Evolutionary conservation across 23 red algal species (phyloP).

Genomic region (Gracilaria gracilis): DNA sequence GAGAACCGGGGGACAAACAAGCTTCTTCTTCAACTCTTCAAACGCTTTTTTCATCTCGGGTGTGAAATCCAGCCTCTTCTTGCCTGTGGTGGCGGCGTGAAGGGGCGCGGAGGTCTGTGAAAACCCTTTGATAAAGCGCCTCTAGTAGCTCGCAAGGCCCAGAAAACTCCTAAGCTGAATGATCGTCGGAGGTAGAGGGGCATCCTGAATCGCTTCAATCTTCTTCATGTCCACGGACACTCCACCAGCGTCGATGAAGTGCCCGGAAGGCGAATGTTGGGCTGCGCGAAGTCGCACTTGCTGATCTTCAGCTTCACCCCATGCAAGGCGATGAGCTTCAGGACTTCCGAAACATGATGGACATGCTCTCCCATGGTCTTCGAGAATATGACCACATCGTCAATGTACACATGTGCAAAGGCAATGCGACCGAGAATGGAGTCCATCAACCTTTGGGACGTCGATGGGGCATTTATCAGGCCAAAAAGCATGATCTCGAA

Average conservation of each 20-base stretch:
- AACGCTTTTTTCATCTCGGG: neutral
- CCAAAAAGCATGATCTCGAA: neutral
- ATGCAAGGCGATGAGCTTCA: neutral
- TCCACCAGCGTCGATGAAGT: neutral
- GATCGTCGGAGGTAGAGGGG: neutral
- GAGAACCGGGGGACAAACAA: neutral
- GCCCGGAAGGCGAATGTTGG: neutral
- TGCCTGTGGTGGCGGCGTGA: neutral
- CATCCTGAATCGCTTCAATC: neutral
- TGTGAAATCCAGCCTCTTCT: neutral
- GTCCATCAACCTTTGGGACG: neutral
- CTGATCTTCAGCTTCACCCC: neutral
- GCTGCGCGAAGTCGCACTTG: neutral
- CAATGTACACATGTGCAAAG: neutral
- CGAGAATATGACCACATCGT: neutral
- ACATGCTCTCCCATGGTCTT: neutral
- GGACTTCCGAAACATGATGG: neutral
- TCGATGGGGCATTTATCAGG: neutral
- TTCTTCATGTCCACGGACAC: neutral
- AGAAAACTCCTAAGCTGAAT: neutral
- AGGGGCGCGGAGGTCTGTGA: neutral
- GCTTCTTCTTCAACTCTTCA: neutral
- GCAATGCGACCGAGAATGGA: neutral
- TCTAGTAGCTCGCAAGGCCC: neutral
- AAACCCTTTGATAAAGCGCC: neutral